Conservation (phyloP, 495 filamentous ascomycete genomes). For the Daldinia grandis region DNA sequence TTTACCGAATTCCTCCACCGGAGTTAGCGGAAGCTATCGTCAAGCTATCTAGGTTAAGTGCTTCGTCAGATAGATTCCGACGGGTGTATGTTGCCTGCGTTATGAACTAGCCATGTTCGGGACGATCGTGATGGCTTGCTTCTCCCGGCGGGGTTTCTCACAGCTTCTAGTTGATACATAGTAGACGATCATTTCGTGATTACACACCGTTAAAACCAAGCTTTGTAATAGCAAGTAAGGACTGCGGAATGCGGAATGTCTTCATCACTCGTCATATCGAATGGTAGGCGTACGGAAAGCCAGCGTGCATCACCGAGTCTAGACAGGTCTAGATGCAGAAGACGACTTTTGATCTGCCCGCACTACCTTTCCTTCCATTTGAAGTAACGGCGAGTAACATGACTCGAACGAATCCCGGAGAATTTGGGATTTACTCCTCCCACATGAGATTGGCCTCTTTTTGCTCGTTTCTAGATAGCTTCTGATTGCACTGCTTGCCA, state of each 20-base stretch:
- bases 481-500: constrained; percentile 22
- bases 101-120: constrained; percentile 26
- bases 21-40: constrained; percentile 20
- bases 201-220: constrained; percentile 5
- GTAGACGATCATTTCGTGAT: constrained; percentile 12
- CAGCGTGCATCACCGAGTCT: constrained; percentile 26
- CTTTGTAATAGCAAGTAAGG: constrained; percentile 15
- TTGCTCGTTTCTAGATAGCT: constrained; percentile 15
- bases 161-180: constrained; percentile 1
- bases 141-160: constrained; percentile 13
- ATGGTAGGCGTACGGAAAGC: constrained; percentile 3
- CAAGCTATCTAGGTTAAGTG: constrained; percentile 20
- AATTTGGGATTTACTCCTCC: constrained; percentile 30
- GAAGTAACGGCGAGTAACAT: constrained; percentile 27
- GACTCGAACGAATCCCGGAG: constrained; percentile 35
- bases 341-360: constrained; percentile 20
- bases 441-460: constrained; percentile 13
- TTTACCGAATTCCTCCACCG: constrained; percentile 15
- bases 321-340: constrained; percentile 31
- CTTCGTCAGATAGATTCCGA: constrained; percentile 27
- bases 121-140: constrained; percentile 25
- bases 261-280: constrained; percentile 27
- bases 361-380: constrained; percentile 21
- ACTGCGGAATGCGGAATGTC: constrained; percentile 13
- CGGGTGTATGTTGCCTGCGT: constrained; percentile 17